Evolutionary conservation across 2,329 filamentous ascomycete genomes (phyloP).

Genomic region (Paecilomyces sp.): DNA sequence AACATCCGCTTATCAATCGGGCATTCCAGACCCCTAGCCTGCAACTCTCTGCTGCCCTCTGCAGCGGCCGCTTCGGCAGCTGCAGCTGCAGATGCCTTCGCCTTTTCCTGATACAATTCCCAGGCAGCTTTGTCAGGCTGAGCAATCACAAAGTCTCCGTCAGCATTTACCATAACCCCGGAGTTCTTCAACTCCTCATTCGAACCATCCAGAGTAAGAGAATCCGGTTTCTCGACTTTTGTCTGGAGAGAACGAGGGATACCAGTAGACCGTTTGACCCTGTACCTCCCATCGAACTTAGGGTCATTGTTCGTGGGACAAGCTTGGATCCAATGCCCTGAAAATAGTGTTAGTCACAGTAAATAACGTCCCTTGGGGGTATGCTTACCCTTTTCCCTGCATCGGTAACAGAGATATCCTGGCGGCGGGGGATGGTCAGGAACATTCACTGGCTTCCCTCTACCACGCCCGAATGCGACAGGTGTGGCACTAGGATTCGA

Average conservation of each 20-base stretch:
- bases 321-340: constrained; percentile 93
- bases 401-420: constrained; percentile 94
- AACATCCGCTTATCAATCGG: constrained; percentile 97
- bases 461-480: constrained; percentile 33
- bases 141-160: constrained; percentile 95
- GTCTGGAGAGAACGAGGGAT: constrained; percentile 94
- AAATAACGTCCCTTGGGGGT: background rate
- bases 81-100: constrained; percentile 76
- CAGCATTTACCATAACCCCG: constrained; percentile 94
- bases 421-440: constrained; percentile 89
- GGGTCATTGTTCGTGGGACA: constrained; percentile 99
- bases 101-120: constrained; percentile 94
- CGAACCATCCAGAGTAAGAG: constrained; percentile 64
- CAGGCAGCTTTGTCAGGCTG: constrained; percentile 92
- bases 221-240: constrained; percentile 84
- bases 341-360: constrained; percentile 16
- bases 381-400: constrained; percentile 70
- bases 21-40: constrained; percentile 84
- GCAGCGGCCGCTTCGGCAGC: constrained; percentile 71
- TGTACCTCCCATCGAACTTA: constrained; percentile 85
- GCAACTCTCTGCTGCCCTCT: constrained; percentile 75
- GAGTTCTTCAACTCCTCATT: constrained; percentile 76
- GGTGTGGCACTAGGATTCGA: constrained; percentile 35
- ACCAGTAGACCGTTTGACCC: constrained; percentile 92
- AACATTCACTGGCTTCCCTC: constrained; percentile 53